A percentile compares a stretch with the other conserved stretches of the same genome.
phyloP scores from a whole-genome alignment of 1,284 basidiomycete species.

The Apiotrichum siamense region DNA sequence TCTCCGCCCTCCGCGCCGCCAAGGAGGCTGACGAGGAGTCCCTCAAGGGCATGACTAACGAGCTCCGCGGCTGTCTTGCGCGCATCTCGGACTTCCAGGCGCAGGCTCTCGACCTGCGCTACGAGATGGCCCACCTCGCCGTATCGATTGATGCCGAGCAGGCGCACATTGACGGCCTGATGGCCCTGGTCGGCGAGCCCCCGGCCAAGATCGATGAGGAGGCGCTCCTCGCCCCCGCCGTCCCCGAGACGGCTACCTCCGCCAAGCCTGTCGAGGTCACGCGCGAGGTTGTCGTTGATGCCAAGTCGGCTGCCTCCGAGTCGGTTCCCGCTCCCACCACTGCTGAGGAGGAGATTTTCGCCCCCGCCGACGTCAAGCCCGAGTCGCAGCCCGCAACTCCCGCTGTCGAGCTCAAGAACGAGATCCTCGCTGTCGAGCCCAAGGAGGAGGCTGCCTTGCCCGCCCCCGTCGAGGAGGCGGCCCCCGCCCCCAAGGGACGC shows the following conservation, averaged over 20 bases:
- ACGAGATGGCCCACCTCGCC: constrained; percentile 4
- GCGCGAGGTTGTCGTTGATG: background rate
- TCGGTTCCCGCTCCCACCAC: no score
- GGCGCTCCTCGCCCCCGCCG: background rate
- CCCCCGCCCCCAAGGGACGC: no score
- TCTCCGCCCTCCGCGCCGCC: background rate
- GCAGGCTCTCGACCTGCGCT: constrained; percentile 2
- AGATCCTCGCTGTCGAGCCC: background rate
- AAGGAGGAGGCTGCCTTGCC: no score
- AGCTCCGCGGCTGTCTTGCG: background rate
- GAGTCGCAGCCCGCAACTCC: background rate
- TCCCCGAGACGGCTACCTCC: background rate
- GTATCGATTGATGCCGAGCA: constrained; percentile 4
- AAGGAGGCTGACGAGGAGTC: background rate
- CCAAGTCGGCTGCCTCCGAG: no score
- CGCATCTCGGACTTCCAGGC: constrained; percentile 1
- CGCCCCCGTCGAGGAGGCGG: no score
- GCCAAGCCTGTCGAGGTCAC: background rate
- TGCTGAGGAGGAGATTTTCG: background rate
- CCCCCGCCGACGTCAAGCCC: background rate
- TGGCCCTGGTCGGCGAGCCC: background rate
- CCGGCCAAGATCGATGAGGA: background rate
- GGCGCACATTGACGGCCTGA: constrained; percentile 1
- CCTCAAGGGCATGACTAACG: background rate
- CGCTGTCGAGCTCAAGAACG: background rate